A percentile compares a stretch with the other conserved stretches of the same genome.
Evolutionary conservation across 805 yeast genomes (phyloP).

Genomic region (Spathaspora boniae): DNA sequence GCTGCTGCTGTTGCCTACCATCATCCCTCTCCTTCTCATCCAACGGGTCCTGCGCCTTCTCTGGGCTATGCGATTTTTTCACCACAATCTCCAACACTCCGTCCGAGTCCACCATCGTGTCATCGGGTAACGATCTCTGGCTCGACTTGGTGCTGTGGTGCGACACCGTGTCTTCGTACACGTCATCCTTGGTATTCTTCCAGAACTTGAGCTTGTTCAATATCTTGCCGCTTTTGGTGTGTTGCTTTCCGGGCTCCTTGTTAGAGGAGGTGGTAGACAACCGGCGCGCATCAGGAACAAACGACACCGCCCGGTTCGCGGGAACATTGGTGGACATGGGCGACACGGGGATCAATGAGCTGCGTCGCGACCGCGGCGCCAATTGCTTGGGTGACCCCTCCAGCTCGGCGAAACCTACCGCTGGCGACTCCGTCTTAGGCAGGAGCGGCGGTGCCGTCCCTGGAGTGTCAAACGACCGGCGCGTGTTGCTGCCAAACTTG

Average conservation of each 20-base stretch:
- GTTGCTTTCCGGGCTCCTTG: slow-evolving; percentile 11
- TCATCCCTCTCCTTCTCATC: too few relatives aligned
- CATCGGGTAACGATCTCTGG: slow-evolving; percentile 1
- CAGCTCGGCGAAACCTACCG: too few relatives aligned
- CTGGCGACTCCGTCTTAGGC: too few relatives aligned
- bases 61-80: neutral
- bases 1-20: too few relatives aligned
- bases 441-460: too few relatives aligned
- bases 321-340: neutral
- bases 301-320: slow-evolving; percentile 16
- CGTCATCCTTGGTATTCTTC: slow-evolving; percentile 21
- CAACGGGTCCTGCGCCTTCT: slow-evolving; percentile 1
- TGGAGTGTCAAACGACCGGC: slow-evolving; percentile 8
- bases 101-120: neutral
- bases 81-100: neutral
- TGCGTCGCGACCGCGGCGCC: too few relatives aligned
- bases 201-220: slow-evolving; percentile 37
- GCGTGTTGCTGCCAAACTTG: slow-evolving; percentile 5
- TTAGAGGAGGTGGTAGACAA: slow-evolving; percentile 13
- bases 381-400: too few relatives aligned
- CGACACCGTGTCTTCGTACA: slow-evolving; percentile 3
- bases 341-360: too few relatives aligned
- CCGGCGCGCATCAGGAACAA: slow-evolving; percentile 16
- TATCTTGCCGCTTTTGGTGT: slow-evolving; percentile 21
- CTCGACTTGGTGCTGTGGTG: slow-evolving; percentile 2